Percentiles rank a stretch among this genome's conserved stretches.
These are phyloP conservation scores for Cenchrus fungigraminus DNA, from an alignment of 176 grass and related monocot genomes.

Conservation along the genomic window DNA sequence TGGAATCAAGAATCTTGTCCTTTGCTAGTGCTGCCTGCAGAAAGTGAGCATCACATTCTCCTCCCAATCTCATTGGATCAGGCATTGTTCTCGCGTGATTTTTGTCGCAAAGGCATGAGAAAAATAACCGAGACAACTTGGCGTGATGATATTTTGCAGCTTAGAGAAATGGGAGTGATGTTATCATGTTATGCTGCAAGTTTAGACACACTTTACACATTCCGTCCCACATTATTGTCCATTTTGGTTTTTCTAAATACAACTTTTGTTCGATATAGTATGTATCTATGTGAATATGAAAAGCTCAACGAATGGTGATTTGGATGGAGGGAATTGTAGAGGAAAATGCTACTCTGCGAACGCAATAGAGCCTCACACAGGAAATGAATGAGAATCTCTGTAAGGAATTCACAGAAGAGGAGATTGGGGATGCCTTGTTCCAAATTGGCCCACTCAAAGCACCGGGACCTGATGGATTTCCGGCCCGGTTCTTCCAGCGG, in stretches of 20 bases:
- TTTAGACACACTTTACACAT: not conserved
- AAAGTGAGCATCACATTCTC: conserved; percentile 30
- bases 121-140: not conserved
- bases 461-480: too few species aligned
- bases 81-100: not conserved
- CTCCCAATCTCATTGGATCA: conserved; percentile 2
- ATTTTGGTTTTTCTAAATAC: too few species aligned
- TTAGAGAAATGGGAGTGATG: not conserved
- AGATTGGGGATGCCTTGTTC: too few species aligned
- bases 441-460: too few species aligned
- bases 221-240: too few species aligned
- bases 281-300: too few species aligned
- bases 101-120: not conserved
- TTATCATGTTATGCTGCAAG: not conserved
- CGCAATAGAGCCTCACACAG: not conserved
- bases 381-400: too few species aligned
- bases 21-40: conserved; percentile 9
- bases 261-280: too few species aligned
- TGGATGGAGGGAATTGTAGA: too few species aligned
- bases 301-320: too few species aligned
- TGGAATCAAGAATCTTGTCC: conserved; percentile 27
- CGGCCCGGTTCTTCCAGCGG: too few species aligned
- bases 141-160: not conserved
- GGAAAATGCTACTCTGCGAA: not conserved
- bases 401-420: too few species aligned